Conservation (phyloP, 2,329 filamentous ascomycete species). For the Ambrosiella beaveri region DNA sequence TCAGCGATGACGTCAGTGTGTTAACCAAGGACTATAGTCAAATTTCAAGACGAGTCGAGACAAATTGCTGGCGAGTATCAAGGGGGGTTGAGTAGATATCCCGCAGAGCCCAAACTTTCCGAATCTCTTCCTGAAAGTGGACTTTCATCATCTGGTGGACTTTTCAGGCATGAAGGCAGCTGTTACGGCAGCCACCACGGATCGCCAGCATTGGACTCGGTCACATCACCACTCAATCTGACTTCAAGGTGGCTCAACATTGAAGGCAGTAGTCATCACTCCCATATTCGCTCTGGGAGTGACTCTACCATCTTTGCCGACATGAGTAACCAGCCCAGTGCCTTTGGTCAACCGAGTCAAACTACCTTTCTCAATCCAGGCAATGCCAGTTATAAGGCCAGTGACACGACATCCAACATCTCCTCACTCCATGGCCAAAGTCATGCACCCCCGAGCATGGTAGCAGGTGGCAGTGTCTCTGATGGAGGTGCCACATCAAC, state of each 20-base stretch:
- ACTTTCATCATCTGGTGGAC: conserved; percentile 12
- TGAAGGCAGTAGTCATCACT: background rate
- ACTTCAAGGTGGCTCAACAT: conserved; percentile 9
- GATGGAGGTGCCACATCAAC: conserved; percentile 25
- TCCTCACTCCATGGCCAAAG: conserved; percentile 24
- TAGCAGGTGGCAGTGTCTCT: conserved; percentile 13
- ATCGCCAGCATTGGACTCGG: conserved; percentile 6
- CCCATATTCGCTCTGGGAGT: conserved; percentile 2
- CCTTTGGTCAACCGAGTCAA: background rate
- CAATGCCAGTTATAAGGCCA: conserved; percentile 17
- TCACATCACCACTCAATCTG: conserved; percentile 8
- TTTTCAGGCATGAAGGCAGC: background rate
- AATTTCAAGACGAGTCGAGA: conserved; percentile 77
- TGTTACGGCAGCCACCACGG: conserved; percentile 3
- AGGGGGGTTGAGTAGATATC: conserved; percentile 60
- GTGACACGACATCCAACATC: conserved; percentile 22
- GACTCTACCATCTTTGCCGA: conserved; percentile 1
- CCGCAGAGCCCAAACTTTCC: conserved; percentile 19
- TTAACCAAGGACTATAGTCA: conserved; percentile 27
- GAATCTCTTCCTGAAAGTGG: conserved; percentile 15
- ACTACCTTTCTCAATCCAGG: conserved; percentile 5
- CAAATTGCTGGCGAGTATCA: conserved; percentile 81
- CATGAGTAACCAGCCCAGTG: background rate
- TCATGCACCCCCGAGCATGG: conserved; percentile 7
- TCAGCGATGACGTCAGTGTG: background rate